A percentile compares a stretch with the other conserved stretches of the same genome.
phyloP scores from a whole-genome alignment of 176 grass and related monocot genomes.

The maize (Zea mays) region DNA sequence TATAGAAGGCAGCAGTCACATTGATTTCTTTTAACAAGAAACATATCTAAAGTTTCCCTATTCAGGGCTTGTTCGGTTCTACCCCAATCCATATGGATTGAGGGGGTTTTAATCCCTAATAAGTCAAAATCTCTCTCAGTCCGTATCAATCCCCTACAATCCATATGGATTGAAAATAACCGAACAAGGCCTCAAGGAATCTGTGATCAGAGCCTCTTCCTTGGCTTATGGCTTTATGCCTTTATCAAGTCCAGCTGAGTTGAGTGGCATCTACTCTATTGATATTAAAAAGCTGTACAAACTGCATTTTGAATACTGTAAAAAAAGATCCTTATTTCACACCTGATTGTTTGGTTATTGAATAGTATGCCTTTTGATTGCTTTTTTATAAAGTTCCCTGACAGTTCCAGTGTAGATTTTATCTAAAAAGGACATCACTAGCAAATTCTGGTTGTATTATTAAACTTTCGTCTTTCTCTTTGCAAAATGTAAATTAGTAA shows the following conservation, averaged over 20 bases:
- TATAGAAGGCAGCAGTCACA: background rate
- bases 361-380: conserved; percentile 23
- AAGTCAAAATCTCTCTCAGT: no score
- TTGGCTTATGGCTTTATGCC: background rate
- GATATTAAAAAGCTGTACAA: background rate
- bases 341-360: conserved; percentile 28
- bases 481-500: conserved; percentile 33
- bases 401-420: background rate
- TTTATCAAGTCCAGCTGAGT: background rate
- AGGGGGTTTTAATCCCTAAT: no score
- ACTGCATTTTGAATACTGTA: background rate
- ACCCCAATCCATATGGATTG: no score
- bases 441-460: background rate
- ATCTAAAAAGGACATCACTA: background rate
- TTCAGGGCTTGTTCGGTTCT: no score
- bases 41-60: background rate
- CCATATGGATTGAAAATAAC: no score
- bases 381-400: conserved; percentile 24
- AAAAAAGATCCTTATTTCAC: background rate
- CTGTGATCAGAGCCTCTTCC: background rate
- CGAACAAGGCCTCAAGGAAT: no score
- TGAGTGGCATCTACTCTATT: background rate
- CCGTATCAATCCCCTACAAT: no score
- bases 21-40: conserved; percentile 8
- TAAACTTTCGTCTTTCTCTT: background rate